phyloP scores from a whole-genome alignment of 192 early-diverging fungal genomes.

The Irineochytrium annulatum region DNA sequence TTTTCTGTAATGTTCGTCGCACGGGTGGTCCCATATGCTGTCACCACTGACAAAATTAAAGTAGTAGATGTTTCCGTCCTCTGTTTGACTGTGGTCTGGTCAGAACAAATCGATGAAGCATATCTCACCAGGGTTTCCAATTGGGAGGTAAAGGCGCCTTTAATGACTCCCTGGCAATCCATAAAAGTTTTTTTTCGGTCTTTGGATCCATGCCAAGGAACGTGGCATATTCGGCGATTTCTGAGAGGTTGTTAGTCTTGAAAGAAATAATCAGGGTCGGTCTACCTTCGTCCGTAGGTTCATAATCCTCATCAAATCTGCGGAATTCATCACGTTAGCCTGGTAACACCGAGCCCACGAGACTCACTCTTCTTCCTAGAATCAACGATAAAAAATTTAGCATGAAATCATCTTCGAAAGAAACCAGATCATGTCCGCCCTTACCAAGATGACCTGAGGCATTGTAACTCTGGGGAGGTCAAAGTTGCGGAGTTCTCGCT shows the following conservation, averaged over 20 bases:
- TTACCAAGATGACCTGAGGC: no score
- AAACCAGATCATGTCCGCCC: no score
- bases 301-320: slow-evolving; percentile 61
- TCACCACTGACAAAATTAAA: slow-evolving; percentile 60
- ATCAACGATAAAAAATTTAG: no score
- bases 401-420: no score
- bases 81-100: slow-evolving; percentile 48
- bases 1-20: slow-evolving; percentile 59
- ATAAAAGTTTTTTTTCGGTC: slow-evolving; percentile 50
- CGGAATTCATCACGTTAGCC: neutral
- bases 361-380: slow-evolving; percentile 6
- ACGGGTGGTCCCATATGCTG: slow-evolving; percentile 65
- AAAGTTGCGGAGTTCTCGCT: no score
- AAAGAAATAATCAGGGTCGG: neutral
- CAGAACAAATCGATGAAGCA: slow-evolving; percentile 2
- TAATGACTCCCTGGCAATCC: slow-evolving; percentile 59
- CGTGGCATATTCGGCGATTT: slow-evolving; percentile 58
- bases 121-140: slow-evolving; percentile 59
- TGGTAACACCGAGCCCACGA: neutral
- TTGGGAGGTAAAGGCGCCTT: slow-evolving; percentile 59
- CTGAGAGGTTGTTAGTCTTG: slow-evolving; percentile 12
- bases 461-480: no score
- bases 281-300: slow-evolving; percentile 53
- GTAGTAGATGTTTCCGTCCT: slow-evolving; percentile 61
- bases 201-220: slow-evolving; percentile 60